Evolutionary conservation across 192 early-diverging fungal genomes (phyloP).

Genomic region (Umbelopsis isabellina): DNA sequence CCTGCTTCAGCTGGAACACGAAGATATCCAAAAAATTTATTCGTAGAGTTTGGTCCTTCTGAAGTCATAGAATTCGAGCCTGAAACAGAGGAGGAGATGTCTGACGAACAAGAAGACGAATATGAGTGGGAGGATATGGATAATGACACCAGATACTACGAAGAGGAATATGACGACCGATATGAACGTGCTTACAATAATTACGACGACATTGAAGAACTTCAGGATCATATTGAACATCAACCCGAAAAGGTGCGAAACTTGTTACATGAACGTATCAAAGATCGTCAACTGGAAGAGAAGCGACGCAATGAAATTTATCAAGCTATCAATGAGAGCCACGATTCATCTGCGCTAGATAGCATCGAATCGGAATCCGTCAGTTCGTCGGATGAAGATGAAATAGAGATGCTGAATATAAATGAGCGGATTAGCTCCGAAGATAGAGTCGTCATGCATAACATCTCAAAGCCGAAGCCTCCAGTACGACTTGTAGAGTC

Average conservation of each 20-base stretch:
- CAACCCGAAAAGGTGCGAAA: constrained; percentile 22
- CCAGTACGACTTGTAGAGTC: constrained; percentile 5
- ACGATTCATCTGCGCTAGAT: background rate
- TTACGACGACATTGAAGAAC: constrained; percentile 15
- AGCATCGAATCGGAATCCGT: background rate
- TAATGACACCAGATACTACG: constrained; percentile 41
- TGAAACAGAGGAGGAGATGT: constrained; percentile 28
- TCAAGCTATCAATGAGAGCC: constrained; percentile 14
- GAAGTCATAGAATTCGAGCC: constrained; percentile 41
- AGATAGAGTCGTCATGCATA: background rate
- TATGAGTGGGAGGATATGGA: constrained; percentile 42
- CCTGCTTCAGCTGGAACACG: constrained; percentile 28
- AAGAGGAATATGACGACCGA: constrained; percentile 46
- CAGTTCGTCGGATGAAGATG: constrained; percentile 7
- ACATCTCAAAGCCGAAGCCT: background rate
- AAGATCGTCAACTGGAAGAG: constrained; percentile 1
- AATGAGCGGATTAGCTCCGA: background rate
- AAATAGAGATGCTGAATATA: background rate
- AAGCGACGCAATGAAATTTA: background rate
- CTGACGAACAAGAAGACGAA: constrained; percentile 36
- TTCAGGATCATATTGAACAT: constrained; percentile 6
- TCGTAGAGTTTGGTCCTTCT: constrained; percentile 4
- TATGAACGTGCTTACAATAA: constrained; percentile 39
- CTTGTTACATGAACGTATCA: constrained; percentile 1
- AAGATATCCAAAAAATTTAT: constrained; percentile 37